Percentiles rank a stretch among this genome's conserved stretches.
phyloP scores from a whole-genome alignment of 352 stramenopile genomes.

The Globisporangium cederbergense region DNA sequence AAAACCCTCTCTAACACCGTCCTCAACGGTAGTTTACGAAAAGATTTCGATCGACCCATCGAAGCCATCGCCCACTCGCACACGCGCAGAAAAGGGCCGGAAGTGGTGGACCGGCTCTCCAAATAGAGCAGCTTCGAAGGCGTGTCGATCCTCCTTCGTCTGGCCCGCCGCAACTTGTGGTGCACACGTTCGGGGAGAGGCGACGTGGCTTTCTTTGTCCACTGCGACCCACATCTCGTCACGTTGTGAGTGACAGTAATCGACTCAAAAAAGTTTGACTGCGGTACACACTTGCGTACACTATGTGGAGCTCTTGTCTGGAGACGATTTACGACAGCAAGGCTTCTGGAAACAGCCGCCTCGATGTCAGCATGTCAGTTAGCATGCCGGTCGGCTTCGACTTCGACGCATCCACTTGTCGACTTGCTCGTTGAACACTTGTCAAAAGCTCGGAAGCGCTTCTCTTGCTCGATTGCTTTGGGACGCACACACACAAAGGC shows the following conservation, averaged over 20 bases:
- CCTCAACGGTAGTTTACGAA: no score
- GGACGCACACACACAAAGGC: background rate
- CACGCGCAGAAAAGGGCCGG: background rate
- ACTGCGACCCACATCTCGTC: background rate
- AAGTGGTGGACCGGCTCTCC: background rate
- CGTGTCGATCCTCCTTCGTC: background rate
- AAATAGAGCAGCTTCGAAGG: background rate
- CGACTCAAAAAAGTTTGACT: background rate
- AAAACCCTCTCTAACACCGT: no score
- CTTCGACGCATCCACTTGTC: no score
- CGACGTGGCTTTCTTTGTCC: conserved; percentile 1
- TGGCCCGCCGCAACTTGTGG: background rate
- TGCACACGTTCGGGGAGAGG: background rate
- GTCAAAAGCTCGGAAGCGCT: no score
- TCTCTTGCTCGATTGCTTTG: background rate
- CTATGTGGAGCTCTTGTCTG: background rate
- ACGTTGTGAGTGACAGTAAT: background rate
- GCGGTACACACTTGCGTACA: conserved; percentile 10
- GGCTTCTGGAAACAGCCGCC: background rate
- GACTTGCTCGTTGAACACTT: no score
- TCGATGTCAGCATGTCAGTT: no score
- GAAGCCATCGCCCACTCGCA: conserved; percentile 4
- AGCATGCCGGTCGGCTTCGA: no score
- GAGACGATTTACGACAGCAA: conserved; percentile 10
- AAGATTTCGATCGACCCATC: conserved; percentile 6